Percentiles rank a stretch among this genome's conserved stretches.
phyloP scores from a whole-genome alignment of 2,329 filamentous ascomycete genomes.

The Colletotrichum sublineola region DNA sequence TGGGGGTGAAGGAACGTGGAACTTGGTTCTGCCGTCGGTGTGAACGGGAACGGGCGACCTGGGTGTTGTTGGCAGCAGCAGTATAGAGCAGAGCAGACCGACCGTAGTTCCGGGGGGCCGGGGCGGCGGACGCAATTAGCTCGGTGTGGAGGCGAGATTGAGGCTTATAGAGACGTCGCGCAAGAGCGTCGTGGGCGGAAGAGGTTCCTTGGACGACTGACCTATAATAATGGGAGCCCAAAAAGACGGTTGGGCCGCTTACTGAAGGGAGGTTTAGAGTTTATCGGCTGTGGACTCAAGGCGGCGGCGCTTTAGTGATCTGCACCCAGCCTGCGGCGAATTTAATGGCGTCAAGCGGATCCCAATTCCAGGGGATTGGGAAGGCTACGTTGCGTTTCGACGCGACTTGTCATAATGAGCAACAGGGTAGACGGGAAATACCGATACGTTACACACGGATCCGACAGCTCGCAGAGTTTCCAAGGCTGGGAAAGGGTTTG shows the following conservation, averaged over 20 bases:
- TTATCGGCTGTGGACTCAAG: constrained; percentile 30
- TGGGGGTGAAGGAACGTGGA: constrained; percentile 24
- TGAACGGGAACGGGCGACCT: constrained; percentile 17
- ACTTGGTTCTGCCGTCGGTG: constrained; percentile 9
- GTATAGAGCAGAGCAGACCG: neutral
- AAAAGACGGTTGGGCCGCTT: constrained; percentile 21
- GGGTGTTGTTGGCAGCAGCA: constrained; percentile 9
- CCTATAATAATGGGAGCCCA: constrained; percentile 11
- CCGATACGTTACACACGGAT: neutral
- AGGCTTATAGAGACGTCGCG: constrained; percentile 11
- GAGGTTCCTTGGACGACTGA: neutral
- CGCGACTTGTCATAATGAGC: neutral
- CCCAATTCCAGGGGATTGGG: constrained; percentile 7
- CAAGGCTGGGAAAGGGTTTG: neutral
- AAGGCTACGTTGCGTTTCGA: constrained; percentile 16
- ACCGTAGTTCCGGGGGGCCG: constrained; percentile 16
- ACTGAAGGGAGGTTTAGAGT: constrained; percentile 24
- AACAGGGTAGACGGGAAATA: neutral
- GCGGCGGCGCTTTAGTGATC: constrained; percentile 26
- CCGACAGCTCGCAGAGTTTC: neutral
- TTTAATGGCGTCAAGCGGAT: constrained; percentile 31
- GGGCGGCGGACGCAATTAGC: constrained; percentile 3
- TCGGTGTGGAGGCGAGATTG: constrained; percentile 25
- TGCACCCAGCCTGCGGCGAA: constrained; percentile 18
- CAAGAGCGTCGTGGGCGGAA: neutral